Evolutionary conservation across 2,329 filamentous ascomycete species (phyloP), one percentile per base, ranked within the genome.

Genomic region (Ceratocystis cubensis): DNA sequence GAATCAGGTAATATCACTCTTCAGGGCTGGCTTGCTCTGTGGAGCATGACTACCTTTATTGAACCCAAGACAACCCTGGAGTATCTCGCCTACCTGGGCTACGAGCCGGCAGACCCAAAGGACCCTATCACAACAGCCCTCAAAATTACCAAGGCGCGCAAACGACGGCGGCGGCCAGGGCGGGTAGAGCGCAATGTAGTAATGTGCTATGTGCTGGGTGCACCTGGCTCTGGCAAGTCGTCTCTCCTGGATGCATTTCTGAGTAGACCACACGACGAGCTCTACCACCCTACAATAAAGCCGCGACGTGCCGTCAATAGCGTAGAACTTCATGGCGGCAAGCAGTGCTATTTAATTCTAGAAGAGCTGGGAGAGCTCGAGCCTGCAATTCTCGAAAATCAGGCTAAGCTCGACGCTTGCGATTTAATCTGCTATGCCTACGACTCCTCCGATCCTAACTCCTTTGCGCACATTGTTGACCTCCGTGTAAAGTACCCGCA

Each of bases 21-120:
- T 3, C 94, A 99, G 75, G 94, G 94, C 1, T 99, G 94, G 94
- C 83, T 99, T 46, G 94, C 94, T 3, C 94, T 99, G 72, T 99
- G 94, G 94, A 96, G 92, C 74, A 99, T 99, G 94, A 99, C 94
- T 0, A 99, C 94, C 0, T 99, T 97, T 72, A 85, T 95, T 68
- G 92, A 95, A 66, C 93, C 94, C 13, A 95, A 94, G 74, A 96
- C 91, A 0, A 97, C 94, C 0, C 81, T 99, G 3, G 92, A 95
- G 71, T 99, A 99, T 74, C 84, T 99, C 1, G 94, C 94, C 2
- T 96, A 96, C 73, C 85, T 99, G 1, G 94, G 94, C 0, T 99
- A 96, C 72, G 94, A 97, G 73, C 87, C 89, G 1, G 79, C 84
- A 1, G 88, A 88, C 71, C 79, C 83, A n/a, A 88, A 88, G 67